Evolutionary conservation across 768 basidiomycete genomes (phyloP).

Genomic region (Lactifluus echinatus): DNA sequence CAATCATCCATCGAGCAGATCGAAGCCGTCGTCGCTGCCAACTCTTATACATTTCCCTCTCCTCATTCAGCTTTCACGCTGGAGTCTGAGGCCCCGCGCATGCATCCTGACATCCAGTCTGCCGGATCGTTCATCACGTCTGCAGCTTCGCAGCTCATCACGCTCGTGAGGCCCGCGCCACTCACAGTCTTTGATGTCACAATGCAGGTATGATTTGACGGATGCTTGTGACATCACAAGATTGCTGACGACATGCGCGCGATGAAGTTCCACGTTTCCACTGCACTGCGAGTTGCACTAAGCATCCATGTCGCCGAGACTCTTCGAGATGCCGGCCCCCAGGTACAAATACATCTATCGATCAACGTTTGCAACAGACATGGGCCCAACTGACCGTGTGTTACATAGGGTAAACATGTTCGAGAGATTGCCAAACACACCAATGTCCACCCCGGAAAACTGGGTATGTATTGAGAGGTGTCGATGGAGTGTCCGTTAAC

Average conservation of each 20-base stretch:
- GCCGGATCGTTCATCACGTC: constrained; percentile 3
- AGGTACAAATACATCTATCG: not conserved
- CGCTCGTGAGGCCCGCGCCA: not conserved
- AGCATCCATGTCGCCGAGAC: constrained; percentile 12
- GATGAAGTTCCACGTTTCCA: not conserved
- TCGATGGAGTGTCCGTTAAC: not conserved
- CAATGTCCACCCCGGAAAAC: constrained; percentile 27
- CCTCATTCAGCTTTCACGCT: not conserved
- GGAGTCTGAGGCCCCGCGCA: not conserved
- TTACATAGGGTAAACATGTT: constrained; percentile 30
- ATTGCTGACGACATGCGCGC: not conserved
- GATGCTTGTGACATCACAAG: no score
- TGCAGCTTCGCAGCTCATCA: not conserved
- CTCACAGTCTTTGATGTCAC: not conserved
- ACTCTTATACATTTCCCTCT: constrained; percentile 1
- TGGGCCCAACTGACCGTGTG: not conserved
- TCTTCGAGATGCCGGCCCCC: constrained; percentile 13
- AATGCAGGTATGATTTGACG: not conserved
- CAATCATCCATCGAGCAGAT: constrained; percentile 4
- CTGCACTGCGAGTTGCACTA: not conserved
- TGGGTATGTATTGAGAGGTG: constrained; percentile 27
- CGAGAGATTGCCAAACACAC: constrained; percentile 30
- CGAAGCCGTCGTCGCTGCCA: not conserved
- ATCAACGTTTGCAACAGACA: not conserved
- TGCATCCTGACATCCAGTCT: not conserved